These are phyloP conservation scores for Rhytidiadelphus loreus DNA, from an alignment of 225 moss, liverwort and hornwort genomes.

Conservation along the genomic window DNA sequence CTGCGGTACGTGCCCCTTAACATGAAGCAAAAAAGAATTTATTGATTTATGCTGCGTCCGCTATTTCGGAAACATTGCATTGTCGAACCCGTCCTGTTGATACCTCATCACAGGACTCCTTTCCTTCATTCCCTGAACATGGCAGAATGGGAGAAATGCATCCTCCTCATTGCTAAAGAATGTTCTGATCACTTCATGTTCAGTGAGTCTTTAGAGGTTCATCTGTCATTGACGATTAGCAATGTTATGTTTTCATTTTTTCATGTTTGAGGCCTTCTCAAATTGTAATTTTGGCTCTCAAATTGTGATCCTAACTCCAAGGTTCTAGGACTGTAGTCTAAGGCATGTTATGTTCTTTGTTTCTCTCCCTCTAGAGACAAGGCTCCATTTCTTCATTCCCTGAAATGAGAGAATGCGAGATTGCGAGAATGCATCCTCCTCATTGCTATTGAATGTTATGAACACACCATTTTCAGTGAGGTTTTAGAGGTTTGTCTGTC, in stretches of 20 bases:
- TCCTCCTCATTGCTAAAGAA: neutral
- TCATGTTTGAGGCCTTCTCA: neutral
- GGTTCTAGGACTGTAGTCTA: neutral
- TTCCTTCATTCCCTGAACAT: neutral
- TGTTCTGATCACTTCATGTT: neutral
- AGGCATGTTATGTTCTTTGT: neutral
- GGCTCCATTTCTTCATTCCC: neutral
- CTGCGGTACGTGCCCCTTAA: conserved; percentile 44
- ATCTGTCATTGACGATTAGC: neutral
- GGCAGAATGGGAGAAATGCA: neutral
- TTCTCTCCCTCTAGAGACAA: neutral
- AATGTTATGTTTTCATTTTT: neutral
- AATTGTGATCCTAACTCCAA: neutral
- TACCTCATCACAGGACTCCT: neutral
- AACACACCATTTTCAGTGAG: neutral
- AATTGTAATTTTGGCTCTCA: neutral
- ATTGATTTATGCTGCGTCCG: neutral
- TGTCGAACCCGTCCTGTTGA: neutral
- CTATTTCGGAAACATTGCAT: neutral
- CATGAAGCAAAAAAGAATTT: neutral
- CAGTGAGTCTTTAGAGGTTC: neutral
- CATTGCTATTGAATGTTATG: neutral
- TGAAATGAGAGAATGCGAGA: neutral
- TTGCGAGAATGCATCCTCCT: neutral
- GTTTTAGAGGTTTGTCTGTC: neutral